Evolutionary conservation across 2,329 filamentous ascomycete genomes (phyloP), one percentile per base, ranked within the genome.

Genomic region (Alternaria consortialis): DNA sequence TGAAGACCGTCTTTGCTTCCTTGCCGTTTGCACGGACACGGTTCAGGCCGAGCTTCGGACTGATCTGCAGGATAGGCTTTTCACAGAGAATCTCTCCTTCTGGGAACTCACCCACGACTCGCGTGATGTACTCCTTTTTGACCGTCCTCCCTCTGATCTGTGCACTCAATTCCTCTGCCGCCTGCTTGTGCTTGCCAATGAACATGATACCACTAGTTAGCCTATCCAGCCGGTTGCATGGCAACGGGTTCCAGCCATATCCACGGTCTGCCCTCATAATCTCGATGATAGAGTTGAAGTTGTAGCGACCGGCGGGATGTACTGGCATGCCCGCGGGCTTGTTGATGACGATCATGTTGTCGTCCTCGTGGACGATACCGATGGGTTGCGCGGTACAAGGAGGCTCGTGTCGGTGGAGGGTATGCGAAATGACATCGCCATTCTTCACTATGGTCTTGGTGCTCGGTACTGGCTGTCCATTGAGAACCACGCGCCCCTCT

Each of bases 181-280:
- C 92, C 72, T 88, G 87, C 37, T 89, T 85, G 65, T 92, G 89
- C 81, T 99, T 99, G 29, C 91, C 95, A 70, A 99, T 89, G 78
- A 99, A 99, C 94, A 99, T 98, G 76, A 99, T 91, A 50, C 95
- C 95, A 70, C 93, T 97, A 0, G 95, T 99, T 71, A 99, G 82
- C 53, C 95, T 86, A 77, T 99, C 95, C 29, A 99, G 87, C n/a
- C 95, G 86, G 74, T 99, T 97, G 81, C 94, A 98, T 0, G 95
- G 88, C 56, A 88, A 78, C 0, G 88, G 88, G 59, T 88, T 84
- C 78, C 84, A 90, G 12, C 80, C 78, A 55, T 84, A 80, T 31
- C 84, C 84, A 37, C 87, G 80, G 74, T 97, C 91, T 2, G 91
- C 87, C 69, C 91, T 90, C 87, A 99, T 90, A 68, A 99, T 97